Evolutionary conservation across 768 basidiomycete genomes (phyloP).

Genomic region (Trametes cingulata): DNA sequence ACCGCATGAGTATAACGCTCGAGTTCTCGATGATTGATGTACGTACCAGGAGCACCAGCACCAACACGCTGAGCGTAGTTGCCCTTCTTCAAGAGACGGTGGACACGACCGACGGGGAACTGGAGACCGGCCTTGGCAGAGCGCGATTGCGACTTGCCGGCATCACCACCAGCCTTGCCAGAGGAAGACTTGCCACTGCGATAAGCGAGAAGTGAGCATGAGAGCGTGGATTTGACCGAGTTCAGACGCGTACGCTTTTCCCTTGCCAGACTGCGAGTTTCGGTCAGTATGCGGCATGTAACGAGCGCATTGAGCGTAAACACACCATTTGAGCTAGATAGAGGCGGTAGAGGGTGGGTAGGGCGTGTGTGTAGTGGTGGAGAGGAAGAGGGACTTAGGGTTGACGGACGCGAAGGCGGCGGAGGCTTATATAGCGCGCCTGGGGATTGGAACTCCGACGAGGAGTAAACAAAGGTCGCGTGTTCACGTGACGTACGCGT

Average conservation of each 20-base stretch:
- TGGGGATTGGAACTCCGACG: conserved; percentile 29
- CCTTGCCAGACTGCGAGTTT: conserved; percentile 51
- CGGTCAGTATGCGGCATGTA: conserved; percentile 13
- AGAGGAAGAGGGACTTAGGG: conserved; percentile 25
- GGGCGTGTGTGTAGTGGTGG: conserved; percentile 28
- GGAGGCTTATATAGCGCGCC: conserved; percentile 31
- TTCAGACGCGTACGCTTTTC: conserved; percentile 45
- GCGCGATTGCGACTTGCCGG: conserved; percentile 61
- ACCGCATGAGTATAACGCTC: background rate
- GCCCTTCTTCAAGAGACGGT: conserved; percentile 71
- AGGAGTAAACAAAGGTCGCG: conserved; percentile 27
- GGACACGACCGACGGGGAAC: conserved; percentile 84
- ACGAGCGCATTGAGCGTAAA: background rate
- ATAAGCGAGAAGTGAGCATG: conserved; percentile 7
- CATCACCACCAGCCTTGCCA: conserved; percentile 50
- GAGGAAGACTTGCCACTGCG: conserved; percentile 47
- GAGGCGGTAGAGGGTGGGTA: conserved; percentile 17
- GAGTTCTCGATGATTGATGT: background rate
- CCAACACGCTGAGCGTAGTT: conserved; percentile 75
- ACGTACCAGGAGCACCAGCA: conserved; percentile 64
- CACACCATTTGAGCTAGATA: conserved; percentile 38
- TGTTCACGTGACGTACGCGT: conserved; percentile 29
- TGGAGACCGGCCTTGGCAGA: conserved; percentile 65
- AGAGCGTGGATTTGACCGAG: background rate
- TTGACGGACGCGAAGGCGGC: conserved; percentile 26